Evolutionary conservation across 2,329 filamentous ascomycete species (phyloP), one percentile per base, ranked within the genome.

Genomic region (Colletotrichum trifolii): DNA sequence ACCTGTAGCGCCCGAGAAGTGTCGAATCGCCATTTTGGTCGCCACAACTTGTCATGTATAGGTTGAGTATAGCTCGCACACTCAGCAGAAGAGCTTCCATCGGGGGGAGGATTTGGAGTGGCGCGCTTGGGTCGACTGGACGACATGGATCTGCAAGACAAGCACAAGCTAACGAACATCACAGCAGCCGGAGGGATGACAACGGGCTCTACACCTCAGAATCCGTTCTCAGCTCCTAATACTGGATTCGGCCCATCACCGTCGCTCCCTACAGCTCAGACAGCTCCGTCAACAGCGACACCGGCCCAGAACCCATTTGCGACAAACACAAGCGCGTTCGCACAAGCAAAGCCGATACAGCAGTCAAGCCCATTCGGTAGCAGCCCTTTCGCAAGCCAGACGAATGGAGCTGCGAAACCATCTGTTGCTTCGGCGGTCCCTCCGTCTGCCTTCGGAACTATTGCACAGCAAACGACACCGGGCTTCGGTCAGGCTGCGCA

Each of bases 131-230:
- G 33, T 49, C 47, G 56, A 35, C 42, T 53, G 42, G 42, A 39
- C 47, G 11, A 13, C 6, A 57, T 17, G 40, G 10, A 53, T 15
- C 1, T 35, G 33, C 40, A 17, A 52, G 40, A 45, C 42, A 59
- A 53, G 57, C n/a, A 17, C 6, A 49, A 42, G 63, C 63, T 66
- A 66, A 66, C 47, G 36, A 38, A 42, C 52, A 15, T 52, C 47
- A 25, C 47, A 66, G 63, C 63, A 53, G 36, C 59, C 4, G 42
- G 48, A 34, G 59, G 52, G 46, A 15, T 48, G 17, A 61, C 38
- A 25, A 49, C 25, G 9, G 34, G 25, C 4, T 15, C 46, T 12
- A 45, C 59, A 6, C 46, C 58, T 17, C 11, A 46, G 13, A 55
- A 42, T 1, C 9, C 62, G 7, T 11, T 52, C 8, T 40, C 43